A percentile compares a stretch with the other conserved stretches of the same genome.
Evolutionary conservation across 768 basidiomycete species (phyloP).

Genomic region (Strobilomyces confusus): DNA sequence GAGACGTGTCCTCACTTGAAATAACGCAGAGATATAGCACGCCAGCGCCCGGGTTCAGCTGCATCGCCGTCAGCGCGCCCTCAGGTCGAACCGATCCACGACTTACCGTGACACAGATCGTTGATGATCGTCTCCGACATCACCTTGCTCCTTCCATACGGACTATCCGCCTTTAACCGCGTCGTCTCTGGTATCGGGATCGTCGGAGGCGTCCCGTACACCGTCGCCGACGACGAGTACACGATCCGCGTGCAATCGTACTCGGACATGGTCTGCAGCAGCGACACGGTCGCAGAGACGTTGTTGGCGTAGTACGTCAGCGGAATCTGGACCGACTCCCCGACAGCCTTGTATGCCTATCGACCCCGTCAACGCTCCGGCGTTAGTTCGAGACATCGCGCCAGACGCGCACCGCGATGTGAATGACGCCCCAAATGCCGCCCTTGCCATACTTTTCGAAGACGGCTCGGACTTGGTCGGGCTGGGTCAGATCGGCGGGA

Average conservation of each 20-base stretch:
- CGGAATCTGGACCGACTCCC: conserved; percentile 92
- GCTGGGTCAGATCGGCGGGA: conserved; percentile 70
- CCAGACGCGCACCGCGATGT: conserved; percentile 73
- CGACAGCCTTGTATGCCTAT: conserved; percentile 96
- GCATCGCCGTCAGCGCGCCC: conserved; percentile 10
- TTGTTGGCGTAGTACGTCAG: conserved; percentile 93
- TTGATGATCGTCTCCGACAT: conserved; percentile 89
- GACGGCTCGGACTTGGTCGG: conserved; percentile 66
- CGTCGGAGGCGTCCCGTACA: conserved; percentile 89
- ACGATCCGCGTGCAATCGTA: conserved; percentile 84
- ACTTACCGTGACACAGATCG: conserved; percentile 77
- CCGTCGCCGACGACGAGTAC: conserved; percentile 97
- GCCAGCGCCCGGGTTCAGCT: conserved; percentile 73
- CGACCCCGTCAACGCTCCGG: background rate
- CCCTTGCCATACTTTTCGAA: conserved; percentile 85
- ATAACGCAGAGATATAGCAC: conserved; percentile 85
- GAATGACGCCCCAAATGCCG: conserved; percentile 94
- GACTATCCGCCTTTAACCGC: conserved; percentile 81
- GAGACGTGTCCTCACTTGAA: conserved; percentile 75
- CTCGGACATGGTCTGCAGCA: conserved; percentile 83
- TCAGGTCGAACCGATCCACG: background rate
- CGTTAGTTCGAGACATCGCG: background rate
- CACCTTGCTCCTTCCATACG: conserved; percentile 95
- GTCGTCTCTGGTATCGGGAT: conserved; percentile 95
- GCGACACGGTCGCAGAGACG: conserved; percentile 80